A percentile compares a stretch with the other conserved stretches of the same genome.
phyloP scores from a whole-genome alignment of 306 rosid genomes.

The Dryas alaskensis region DNA sequence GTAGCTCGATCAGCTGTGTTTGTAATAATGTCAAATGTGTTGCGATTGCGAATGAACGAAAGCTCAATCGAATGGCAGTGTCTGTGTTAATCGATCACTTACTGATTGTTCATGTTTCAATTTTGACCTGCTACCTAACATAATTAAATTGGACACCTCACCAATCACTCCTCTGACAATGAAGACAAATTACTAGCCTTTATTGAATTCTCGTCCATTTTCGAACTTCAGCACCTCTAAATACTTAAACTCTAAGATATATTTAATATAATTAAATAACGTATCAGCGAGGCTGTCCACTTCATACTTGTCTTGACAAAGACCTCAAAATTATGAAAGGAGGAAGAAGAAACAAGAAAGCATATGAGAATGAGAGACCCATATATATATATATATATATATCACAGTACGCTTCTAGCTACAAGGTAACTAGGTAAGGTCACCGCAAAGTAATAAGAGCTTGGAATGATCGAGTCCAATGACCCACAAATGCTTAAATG shows the following conservation, averaged over 20 bases:
- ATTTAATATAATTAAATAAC: too few relatives aligned
- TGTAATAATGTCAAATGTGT: too few relatives aligned
- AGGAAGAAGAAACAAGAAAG: not conserved
- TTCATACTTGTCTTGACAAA: not conserved
- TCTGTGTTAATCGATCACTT: too few relatives aligned
- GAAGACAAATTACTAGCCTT: not conserved
- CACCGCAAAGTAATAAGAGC: conserved; percentile 9
- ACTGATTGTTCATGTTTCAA: too few relatives aligned
- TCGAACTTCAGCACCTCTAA: not conserved
- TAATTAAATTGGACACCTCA: not conserved
- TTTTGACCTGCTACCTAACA: too few relatives aligned
- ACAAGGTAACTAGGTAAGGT: conserved; percentile 14
- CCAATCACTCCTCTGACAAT: not conserved
- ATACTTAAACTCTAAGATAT: too few relatives aligned
- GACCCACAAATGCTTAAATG: conserved; percentile 20
- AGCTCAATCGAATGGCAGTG: too few relatives aligned
- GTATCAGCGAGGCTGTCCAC: not conserved
- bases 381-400: too few relatives aligned
- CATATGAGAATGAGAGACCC: not conserved
- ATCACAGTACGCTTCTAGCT: not conserved
- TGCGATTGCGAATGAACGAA: too few relatives aligned
- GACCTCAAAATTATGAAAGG: conserved; percentile 7
- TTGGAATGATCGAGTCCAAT: not conserved
- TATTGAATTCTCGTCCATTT: not conserved
- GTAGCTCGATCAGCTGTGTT: too few relatives aligned